A percentile compares a stretch with the other conserved stretches of the same genome.
Conservation (phyloP, 305 asterid species). For the Fraxinus platypoda region DNA sequence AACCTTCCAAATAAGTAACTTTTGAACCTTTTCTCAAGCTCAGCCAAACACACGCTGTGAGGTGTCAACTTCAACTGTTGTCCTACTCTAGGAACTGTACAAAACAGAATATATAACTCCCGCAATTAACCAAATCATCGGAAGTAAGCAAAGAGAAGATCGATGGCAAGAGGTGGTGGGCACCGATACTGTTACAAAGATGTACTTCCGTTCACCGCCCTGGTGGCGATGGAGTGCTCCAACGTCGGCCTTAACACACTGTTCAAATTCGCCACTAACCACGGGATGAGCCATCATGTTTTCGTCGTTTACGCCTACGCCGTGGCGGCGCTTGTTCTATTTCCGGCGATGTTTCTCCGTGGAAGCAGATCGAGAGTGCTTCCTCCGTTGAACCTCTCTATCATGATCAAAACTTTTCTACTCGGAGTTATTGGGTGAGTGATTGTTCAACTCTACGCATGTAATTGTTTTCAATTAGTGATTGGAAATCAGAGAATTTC, state of each 20-base stretch:
- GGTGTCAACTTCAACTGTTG: not conserved
- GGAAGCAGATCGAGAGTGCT: slow-evolving; percentile 24
- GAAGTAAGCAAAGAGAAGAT: not conserved
- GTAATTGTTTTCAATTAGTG: not conserved
- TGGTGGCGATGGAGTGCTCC: slow-evolving; percentile 71
- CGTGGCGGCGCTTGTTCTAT: slow-evolving; percentile 64
- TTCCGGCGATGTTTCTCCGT: slow-evolving; percentile 68
- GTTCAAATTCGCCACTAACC: slow-evolving; percentile 65
- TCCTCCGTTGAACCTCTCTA: slow-evolving; percentile 43
- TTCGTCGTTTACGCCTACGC: slow-evolving; percentile 73
- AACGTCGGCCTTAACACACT: slow-evolving; percentile 79
- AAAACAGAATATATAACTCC: not conserved
- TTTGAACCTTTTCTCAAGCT: not conserved
- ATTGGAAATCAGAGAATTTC: not conserved
- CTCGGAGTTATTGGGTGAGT: slow-evolving; percentile 74
- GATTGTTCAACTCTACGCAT: not conserved
- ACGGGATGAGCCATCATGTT: slow-evolving; percentile 71
- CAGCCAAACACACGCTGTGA: not conserved
- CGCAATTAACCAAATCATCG: not conserved
- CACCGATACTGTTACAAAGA: slow-evolving; percentile 47
- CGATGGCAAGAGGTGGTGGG: slow-evolving; percentile 32
- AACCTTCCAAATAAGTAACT: not conserved
- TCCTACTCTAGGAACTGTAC: not conserved
- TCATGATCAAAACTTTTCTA: slow-evolving; percentile 49
- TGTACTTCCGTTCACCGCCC: slow-evolving; percentile 57